A percentile compares a stretch with the other conserved stretches of the same genome.
Conservation (phyloP, 306 rosid genomes). For the Prunus davidiana region DNA sequence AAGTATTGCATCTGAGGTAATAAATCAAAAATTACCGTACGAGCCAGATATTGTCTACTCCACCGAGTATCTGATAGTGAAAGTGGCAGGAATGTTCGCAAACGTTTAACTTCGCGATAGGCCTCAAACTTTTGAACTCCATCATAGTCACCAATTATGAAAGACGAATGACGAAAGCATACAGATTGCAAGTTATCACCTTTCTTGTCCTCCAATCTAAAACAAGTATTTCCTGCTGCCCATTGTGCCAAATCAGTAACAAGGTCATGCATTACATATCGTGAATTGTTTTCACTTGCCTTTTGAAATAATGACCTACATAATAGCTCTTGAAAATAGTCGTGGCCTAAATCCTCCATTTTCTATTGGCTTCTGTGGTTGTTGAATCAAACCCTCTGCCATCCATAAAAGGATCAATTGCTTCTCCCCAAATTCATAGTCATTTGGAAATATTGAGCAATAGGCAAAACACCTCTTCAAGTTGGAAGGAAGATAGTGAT, state of each 20-base stretch:
- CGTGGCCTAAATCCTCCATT: constrained; percentile 14
- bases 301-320: constrained; percentile 32
- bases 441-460: background rate
- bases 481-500: constrained; percentile 14
- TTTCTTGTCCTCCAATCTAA: no score
- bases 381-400: constrained; percentile 23
- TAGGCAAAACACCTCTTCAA: constrained; percentile 42
- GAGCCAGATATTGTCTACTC: no score
- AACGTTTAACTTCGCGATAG: background rate
- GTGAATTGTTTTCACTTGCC: background rate
- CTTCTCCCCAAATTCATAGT: background rate
- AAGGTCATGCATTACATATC: constrained; percentile 39
- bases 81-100: constrained; percentile 11
- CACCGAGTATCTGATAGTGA: no score
- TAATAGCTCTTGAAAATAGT: constrained; percentile 11
- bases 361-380: background rate
- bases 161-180: background rate
- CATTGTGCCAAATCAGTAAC: background rate
- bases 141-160: fast-evolving
- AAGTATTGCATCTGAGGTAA: background rate
- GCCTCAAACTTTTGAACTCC: background rate
- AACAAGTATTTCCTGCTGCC: no score
- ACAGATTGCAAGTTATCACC: no score
- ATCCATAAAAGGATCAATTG: constrained; percentile 27
- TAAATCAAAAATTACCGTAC: background rate